phyloP scores from a whole-genome alignment of 805 yeast genomes.

The Candida oleophila region DNA sequence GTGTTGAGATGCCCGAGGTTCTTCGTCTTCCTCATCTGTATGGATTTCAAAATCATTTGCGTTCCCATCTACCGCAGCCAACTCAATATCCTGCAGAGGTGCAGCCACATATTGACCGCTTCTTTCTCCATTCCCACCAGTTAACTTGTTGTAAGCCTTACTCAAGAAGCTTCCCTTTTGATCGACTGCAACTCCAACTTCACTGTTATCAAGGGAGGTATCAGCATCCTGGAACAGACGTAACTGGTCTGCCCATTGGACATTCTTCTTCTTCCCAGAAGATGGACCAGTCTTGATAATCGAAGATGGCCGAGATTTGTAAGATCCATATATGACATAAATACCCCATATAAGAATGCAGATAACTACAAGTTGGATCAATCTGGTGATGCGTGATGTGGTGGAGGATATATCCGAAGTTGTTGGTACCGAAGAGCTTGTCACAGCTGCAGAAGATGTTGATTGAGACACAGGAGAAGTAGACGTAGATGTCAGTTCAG shows the following conservation, averaged over 20 bases:
- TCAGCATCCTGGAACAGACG: conserved; percentile 33
- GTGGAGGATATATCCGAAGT: conserved; percentile 3
- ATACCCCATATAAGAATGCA: conserved; percentile 40
- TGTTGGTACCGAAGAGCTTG: not conserved
- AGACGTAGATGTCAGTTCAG: conserved; percentile 3
- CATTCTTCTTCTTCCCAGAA: conserved; percentile 39
- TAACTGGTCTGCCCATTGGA: conserved; percentile 48
- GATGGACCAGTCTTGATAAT: conserved; percentile 36
- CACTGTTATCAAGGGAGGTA: conserved; percentile 15
- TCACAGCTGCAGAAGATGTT: conserved; percentile 5
- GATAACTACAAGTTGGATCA: conserved; percentile 40
- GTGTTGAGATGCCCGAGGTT: not conserved
- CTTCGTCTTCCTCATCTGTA: conserved; percentile 44
- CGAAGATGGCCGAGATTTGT: conserved; percentile 39
- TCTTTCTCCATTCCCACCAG: conserved; percentile 20
- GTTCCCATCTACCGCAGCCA: conserved; percentile 23
- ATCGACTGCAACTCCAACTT: not conserved
- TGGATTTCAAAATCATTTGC: conserved; percentile 47
- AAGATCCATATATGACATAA: conserved; percentile 35
- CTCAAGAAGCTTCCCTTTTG: conserved; percentile 36
- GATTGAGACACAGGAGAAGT: conserved; percentile 3
- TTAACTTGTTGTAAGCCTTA: conserved; percentile 33
- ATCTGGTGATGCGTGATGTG: conserved; percentile 29
- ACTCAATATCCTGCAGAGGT: conserved; percentile 39
- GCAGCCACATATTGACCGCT: conserved; percentile 28